Evolutionary conservation across 371 early-diverging fungal species (phyloP).

Genomic region (Circinella umbellata): DNA sequence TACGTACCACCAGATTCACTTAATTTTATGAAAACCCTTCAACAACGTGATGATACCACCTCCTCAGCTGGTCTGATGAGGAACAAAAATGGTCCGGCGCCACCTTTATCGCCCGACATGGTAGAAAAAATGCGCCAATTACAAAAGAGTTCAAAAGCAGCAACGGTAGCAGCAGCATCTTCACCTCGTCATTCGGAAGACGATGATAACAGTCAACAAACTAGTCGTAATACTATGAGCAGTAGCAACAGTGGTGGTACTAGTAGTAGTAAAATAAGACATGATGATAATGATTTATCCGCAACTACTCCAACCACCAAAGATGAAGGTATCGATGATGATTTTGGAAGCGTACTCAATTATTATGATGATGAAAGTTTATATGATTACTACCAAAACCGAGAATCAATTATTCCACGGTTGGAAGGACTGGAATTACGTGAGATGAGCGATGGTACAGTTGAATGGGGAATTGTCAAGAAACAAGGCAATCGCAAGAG

Average conservation of each 20-base stretch:
- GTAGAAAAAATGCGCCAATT: conserved; percentile 11
- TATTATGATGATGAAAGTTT: conserved; percentile 27
- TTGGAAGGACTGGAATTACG: conserved; percentile 39
- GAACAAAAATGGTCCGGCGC: neutral
- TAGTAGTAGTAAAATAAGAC: neutral
- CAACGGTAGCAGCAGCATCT: neutral
- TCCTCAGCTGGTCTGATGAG: conserved; percentile 6
- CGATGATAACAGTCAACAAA: neutral
- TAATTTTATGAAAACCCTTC: conserved; percentile 29
- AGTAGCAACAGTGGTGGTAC: neutral
- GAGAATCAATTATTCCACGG: conserved; percentile 11
- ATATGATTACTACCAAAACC: conserved; percentile 23
- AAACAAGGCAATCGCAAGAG: conserved; percentile 37
- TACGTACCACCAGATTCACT: conserved; percentile 52
- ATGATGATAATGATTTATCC: neutral
- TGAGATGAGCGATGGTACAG: conserved; percentile 36
- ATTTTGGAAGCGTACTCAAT: conserved; percentile 6
- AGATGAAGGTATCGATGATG: neutral
- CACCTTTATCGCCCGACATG: conserved; percentile 12
- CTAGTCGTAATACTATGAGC: neutral
- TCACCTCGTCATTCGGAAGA: conserved; percentile 1
- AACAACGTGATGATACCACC: neutral
- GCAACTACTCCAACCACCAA: neutral
- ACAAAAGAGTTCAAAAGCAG: neutral
- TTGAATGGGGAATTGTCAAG: conserved; percentile 40